A percentile compares a stretch with the other conserved stretches of the same genome.
Evolutionary conservation across 108 stramenopile species (phyloP).

Genomic region (Cyclotella baltica): DNA sequence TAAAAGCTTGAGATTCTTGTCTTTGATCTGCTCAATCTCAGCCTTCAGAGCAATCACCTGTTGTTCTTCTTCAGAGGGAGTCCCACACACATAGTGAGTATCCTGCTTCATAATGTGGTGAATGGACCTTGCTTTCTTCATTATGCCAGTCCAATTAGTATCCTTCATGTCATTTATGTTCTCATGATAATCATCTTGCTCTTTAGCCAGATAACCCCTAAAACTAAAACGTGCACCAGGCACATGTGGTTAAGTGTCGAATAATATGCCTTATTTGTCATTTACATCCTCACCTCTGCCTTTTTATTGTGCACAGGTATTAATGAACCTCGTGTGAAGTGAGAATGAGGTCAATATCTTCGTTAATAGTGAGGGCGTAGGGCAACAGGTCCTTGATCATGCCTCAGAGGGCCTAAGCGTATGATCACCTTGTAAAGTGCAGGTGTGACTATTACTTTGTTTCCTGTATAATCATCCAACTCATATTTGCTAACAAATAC

Average conservation of each 20-base stretch:
- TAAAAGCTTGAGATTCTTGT: neutral
- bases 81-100: slow-evolving; percentile 1
- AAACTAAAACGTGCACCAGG: neutral
- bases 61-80: neutral
- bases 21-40: neutral
- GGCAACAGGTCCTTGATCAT: neutral
- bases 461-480: neutral
- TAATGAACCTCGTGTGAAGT: neutral
- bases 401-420: slow-evolving; percentile 6
- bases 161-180: neutral
- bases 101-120: neutral
- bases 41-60: slow-evolving; percentile 13
- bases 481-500: neutral
- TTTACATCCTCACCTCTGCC: slow-evolving; percentile 4
- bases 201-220: neutral
- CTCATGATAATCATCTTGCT: slow-evolving; percentile 7
- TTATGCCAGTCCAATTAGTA: neutral
- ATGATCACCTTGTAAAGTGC: slow-evolving; percentile 11
- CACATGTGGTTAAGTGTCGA: neutral
- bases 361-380: neutral
- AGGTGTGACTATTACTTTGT: neutral
- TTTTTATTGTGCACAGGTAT: slow-evolving; percentile 3
- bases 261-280: slow-evolving; percentile 9
- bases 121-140: neutral
- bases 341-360: slow-evolving; percentile 6